Conservation (phyloP, 1,139 yeast species). For the Wickerhamomyces sp. region DNA sequence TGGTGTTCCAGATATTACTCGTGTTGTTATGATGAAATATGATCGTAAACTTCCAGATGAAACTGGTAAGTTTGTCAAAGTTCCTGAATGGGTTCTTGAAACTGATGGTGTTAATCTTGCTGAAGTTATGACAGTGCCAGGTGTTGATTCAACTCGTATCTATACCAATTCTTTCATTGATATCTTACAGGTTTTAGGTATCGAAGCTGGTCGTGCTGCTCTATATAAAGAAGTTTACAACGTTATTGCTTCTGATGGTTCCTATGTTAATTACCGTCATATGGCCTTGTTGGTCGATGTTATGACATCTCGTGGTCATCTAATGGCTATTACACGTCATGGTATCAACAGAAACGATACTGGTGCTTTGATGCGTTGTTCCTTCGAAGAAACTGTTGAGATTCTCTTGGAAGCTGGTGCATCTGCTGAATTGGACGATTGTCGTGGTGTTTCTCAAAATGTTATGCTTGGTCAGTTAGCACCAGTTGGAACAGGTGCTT, state of each 20-base stretch:
- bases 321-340: constrained; percentile 98
- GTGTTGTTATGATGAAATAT: constrained; percentile 83
- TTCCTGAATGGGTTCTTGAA: constrained; percentile 97
- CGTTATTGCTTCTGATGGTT: constrained; percentile 99
- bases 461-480: constrained; percentile 98
- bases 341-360: constrained; percentile 99
- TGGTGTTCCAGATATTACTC: constrained; percentile 92
- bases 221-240: constrained; percentile 89
- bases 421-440: constrained; percentile 94
- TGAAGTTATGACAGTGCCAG: constrained; percentile 92
- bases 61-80: constrained; percentile 81
- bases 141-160: constrained; percentile 86
- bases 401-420: constrained; percentile 97
- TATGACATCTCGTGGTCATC: constrained; percentile 97
- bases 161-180: constrained; percentile 97
- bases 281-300: constrained; percentile 97
- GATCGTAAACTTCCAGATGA: constrained; percentile 75
- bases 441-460: constrained; percentile 97
- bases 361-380: constrained; percentile 98
- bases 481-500: constrained; percentile 97
- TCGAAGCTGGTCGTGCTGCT: constrained; percentile 96
- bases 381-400: constrained; percentile 98
- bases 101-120: constrained; percentile 97
- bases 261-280: constrained; percentile 97
- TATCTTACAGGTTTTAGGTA: constrained; percentile 90